Conservation (phyloP, 768 basidiomycete genomes). For the Solioccasus polychromus region DNA sequence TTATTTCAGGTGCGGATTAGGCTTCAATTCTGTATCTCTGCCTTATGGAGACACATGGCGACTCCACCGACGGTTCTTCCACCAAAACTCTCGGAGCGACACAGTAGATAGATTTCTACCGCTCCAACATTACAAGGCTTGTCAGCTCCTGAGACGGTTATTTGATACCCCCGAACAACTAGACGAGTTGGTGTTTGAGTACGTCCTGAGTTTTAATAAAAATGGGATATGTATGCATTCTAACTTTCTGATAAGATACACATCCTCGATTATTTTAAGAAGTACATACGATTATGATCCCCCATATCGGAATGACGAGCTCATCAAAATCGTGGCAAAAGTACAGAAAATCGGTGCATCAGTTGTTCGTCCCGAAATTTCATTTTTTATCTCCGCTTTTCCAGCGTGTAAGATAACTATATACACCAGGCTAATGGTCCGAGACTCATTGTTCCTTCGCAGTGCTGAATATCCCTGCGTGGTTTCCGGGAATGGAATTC, state of each 20-base stretch:
- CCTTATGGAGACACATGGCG: neutral
- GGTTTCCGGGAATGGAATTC: slow-evolving; percentile 8
- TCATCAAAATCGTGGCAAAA: slow-evolving; percentile 3
- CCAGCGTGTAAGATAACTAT: slow-evolving; percentile 5
- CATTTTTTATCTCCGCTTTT: slow-evolving; percentile 1
- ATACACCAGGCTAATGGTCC: neutral
- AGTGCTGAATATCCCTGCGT: slow-evolving; percentile 14
- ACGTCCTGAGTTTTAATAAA: neutral
- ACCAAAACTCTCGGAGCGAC: slow-evolving; percentile 17
- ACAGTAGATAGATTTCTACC: slow-evolving; percentile 23
- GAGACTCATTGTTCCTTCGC: neutral
- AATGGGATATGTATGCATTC: neutral
- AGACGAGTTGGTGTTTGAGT: slow-evolving; percentile 31
- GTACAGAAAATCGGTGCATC: neutral
- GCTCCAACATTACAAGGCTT: slow-evolving; percentile 26
- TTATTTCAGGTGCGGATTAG: slow-evolving; percentile 9
- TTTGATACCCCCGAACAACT: slow-evolving; percentile 30
- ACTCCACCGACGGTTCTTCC: slow-evolving; percentile 21
- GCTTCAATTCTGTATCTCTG: slow-evolving; percentile 10
- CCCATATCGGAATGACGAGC: slow-evolving; percentile 1
- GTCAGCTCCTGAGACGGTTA: slow-evolving; percentile 30
- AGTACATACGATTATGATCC: slow-evolving; percentile 13
- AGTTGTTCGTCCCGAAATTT: slow-evolving; percentile 6
- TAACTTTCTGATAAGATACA: slow-evolving; percentile 2
- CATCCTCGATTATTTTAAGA: slow-evolving; percentile 3